A percentile compares a stretch with the other conserved stretches of the same genome.
Conservation (phyloP, 305 asterid species). For the Salvia sclarea region DNA sequence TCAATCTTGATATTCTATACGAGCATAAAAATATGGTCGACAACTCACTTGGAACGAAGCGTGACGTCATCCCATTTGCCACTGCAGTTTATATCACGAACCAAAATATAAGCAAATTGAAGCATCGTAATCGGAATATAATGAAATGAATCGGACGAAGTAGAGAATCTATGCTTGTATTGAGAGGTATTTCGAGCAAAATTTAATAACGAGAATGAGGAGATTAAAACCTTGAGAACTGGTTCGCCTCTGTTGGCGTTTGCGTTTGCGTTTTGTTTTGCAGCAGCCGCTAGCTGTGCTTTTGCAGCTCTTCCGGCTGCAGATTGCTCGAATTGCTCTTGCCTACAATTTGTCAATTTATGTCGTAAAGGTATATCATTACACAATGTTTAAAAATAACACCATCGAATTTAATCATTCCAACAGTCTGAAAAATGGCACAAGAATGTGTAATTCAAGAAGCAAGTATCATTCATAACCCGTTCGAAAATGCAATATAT, state of each 20-base stretch:
- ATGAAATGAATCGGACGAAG: slow-evolving; percentile 1
- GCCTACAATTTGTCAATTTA: slow-evolving; percentile 56
- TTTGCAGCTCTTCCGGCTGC: slow-evolving; percentile 96
- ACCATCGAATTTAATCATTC: not conserved
- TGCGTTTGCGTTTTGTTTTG: slow-evolving; percentile 69
- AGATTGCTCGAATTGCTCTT: slow-evolving; percentile 81
- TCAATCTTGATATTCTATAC: too few species aligned
- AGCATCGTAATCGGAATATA: slow-evolving; percentile 3
- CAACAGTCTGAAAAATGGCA: not conserved
- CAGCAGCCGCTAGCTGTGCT: slow-evolving; percentile 81
- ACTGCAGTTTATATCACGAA: slow-evolving; percentile 47
- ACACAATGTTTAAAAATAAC: not conserved
- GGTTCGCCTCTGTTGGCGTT: slow-evolving; percentile 78
- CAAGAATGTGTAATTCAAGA: not conserved
- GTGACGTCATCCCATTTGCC: slow-evolving; percentile 69
- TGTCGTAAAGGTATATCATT: not conserved
- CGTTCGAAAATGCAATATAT: not conserved
- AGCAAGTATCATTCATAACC: not conserved
- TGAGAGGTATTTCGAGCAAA: too few species aligned
- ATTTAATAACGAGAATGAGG: too few species aligned
- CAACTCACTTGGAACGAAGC: slow-evolving; percentile 38
- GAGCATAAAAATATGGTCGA: not conserved
- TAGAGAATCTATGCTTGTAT: too few species aligned
- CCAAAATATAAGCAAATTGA: slow-evolving; percentile 20
- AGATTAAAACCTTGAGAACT: slow-evolving; percentile 65